A percentile compares a stretch with the other conserved stretches of the same genome.
These are phyloP conservation scores for Daedalea quercina DNA, from an alignment of 768 basidiomycete species.

Conservation along the genomic window DNA sequence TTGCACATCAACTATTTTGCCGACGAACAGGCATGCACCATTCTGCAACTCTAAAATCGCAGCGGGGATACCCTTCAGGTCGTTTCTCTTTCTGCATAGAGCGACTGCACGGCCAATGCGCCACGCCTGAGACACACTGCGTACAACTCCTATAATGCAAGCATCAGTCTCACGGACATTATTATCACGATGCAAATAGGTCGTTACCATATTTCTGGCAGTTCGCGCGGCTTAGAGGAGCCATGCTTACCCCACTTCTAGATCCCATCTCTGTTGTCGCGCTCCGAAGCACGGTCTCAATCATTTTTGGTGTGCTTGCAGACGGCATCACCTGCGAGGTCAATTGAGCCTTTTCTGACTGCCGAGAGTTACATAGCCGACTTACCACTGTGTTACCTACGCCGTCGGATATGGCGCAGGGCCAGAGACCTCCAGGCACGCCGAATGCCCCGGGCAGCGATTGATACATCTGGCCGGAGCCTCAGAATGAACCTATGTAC, in stretches of 20 bases:
- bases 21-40: slow-evolving; percentile 43
- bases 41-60: slow-evolving; percentile 26
- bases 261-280: slow-evolving; percentile 25
- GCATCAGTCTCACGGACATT: not conserved
- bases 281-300: slow-evolving; percentile 21
- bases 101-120: slow-evolving; percentile 55
- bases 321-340: slow-evolving; percentile 13
- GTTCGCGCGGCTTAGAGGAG: slow-evolving; percentile 16
- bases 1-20: slow-evolving; percentile 51
- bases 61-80: slow-evolving; percentile 27
- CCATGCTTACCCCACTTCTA: slow-evolving; percentile 22
- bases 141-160: slow-evolving; percentile 25
- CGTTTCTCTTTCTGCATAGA: slow-evolving; percentile 40
- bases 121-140: slow-evolving; percentile 57
- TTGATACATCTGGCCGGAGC: slow-evolving; percentile 20
- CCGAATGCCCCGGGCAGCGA: slow-evolving; percentile 23
- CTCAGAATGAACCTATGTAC: not conserved
- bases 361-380: not conserved
- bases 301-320: slow-evolving; percentile 15
- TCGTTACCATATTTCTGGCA: slow-evolving; percentile 21
- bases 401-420: slow-evolving; percentile 29
- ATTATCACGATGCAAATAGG: not conserved
- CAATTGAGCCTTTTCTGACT: not conserved
- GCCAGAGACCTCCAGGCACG: slow-evolving; percentile 23
- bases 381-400: slow-evolving; percentile 29